Evolutionary conservation across 1,139 yeast species (phyloP), one percentile per base, ranked within the genome.

Genomic region (Komagataea norvegica): DNA sequence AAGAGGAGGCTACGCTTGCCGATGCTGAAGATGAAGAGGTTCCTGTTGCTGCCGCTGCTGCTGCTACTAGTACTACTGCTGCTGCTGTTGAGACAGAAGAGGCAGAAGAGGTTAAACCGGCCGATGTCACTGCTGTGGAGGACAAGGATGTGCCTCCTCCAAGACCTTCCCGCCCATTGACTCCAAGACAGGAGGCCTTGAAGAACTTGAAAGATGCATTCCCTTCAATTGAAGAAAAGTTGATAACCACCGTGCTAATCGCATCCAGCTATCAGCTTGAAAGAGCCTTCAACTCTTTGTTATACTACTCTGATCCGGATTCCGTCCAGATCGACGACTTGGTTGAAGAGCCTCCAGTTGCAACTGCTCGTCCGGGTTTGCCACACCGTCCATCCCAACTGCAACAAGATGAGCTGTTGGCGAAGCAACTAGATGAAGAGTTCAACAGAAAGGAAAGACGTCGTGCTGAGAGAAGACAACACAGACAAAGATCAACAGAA

Each of bases 251-350:
- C 19, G 82, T 86, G 2, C 67, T 88, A 41, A 84, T 91, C 55
- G 97, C 97, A 3, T 78, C 95, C 14, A 77, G 72, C 35, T 95
- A 95, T 19, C 69, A 74, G 33, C 61, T 86, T 24, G 96, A 87
- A 51, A 79, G 86, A 1, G 95, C 96, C 1, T 89, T 89, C 66
- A 83, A 82, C 59, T 96, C 96, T 0, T 65, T 89, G 54, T 67
- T 91, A 46, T 86, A 76, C 49, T 65, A 85, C 44, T 79, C 87
- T 11, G 96, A 89, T 62, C 95, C 95, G 7, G 62, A 70, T 8
- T 78, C 74, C 22, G 55, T 56, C 55, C 72, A 72, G 51, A 80
- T 87, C 11, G 82, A 79, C 40, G 74, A 78, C 37, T 72, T 81
- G 11, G 59, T 63, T 9, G 58, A 61, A 8, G 36, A 35, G 9